Percentiles rank a stretch among this genome's conserved stretches.
phyloP scores from a whole-genome alignment of 1,284 basidiomycete genomes.

The Stygiomarasmius scandens region DNA sequence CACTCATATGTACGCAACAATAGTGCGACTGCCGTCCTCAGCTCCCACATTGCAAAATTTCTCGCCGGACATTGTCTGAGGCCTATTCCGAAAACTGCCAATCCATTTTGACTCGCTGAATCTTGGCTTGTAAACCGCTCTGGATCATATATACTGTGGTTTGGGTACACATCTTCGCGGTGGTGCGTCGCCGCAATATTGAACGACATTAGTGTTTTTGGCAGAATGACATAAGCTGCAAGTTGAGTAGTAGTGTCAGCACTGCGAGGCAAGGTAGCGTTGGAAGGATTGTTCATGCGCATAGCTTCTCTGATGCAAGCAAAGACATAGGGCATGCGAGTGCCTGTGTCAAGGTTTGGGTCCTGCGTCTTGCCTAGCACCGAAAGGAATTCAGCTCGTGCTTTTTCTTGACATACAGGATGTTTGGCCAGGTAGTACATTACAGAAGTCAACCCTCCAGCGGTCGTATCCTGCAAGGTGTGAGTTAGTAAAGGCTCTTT shows the following conservation, averaged over 20 bases:
- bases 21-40: constrained; percentile 30
- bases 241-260: too few relatives aligned
- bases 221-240: too few relatives aligned
- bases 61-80: constrained; percentile 31
- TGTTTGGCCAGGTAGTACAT: constrained; percentile 34
- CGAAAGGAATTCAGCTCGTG: constrained; percentile 29
- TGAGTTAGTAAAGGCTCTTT: too few relatives aligned
- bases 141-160: constrained; percentile 23
- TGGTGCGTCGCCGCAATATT: constrained; percentile 34
- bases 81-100: too few relatives aligned
- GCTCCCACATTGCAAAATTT: constrained; percentile 36
- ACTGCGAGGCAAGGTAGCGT: too few relatives aligned
- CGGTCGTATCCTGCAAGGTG: constrained; percentile 31
- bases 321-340: constrained; percentile 26
- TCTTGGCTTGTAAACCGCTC: constrained; percentile 21
- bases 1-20: constrained; percentile 31
- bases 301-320: constrained; percentile 37
- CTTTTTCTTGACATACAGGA: constrained; percentile 28
- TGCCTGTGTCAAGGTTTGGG: constrained; percentile 26
- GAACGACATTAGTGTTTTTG: constrained; percentile 27
- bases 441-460: constrained; percentile 32
- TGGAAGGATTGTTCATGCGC: constrained; percentile 34
- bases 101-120: background rate
- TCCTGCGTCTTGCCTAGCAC: constrained; percentile 24
- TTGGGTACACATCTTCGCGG: constrained; percentile 24